These are phyloP conservation scores for Guyanaporus albipodus DNA, from an alignment of 768 basidiomycete species.

Conservation along the genomic window DNA sequence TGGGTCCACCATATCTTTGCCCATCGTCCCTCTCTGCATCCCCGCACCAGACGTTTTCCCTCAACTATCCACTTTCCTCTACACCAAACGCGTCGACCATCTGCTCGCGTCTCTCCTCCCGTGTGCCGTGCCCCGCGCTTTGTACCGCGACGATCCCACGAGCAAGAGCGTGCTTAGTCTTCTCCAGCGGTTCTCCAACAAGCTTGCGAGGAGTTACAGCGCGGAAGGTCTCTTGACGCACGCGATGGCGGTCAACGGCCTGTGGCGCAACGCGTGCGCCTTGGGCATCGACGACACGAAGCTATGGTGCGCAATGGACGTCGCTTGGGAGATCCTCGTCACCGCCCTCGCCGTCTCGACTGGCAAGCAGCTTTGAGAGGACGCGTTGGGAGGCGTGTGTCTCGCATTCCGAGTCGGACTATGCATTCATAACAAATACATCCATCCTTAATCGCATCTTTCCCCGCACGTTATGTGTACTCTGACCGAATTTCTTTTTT, in stretches of 20 bases:
- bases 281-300: constrained; percentile 47
- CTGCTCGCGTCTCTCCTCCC: constrained; percentile 66
- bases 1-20: constrained; percentile 37
- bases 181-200: constrained; percentile 15
- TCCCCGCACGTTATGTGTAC: constrained; percentile 17
- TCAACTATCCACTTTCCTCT: constrained; percentile 61
- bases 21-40: constrained; percentile 65
- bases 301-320: constrained; percentile 46
- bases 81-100: constrained; percentile 56
- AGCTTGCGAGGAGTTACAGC: constrained; percentile 12
- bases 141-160: constrained; percentile 24
- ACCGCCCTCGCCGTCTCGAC: constrained; percentile 35
- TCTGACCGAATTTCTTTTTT: constrained; percentile 2
- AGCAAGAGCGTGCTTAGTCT: constrained; percentile 9
- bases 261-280: constrained; percentile 50
- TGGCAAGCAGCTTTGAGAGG: constrained; percentile 16
- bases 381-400: neutral
- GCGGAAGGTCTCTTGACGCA: constrained; percentile 34
- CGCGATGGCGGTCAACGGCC: constrained; percentile 37
- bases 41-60: constrained; percentile 70
- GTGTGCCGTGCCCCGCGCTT: constrained; percentile 22
- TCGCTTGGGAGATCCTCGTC: constrained; percentile 48
- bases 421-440: neutral
- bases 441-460: constrained; percentile 5
- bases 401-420: neutral